Percentiles rank a stretch among this genome's conserved stretches.
phyloP scores from a whole-genome alignment of 2,329 filamentous ascomycete species.

The Colletotrichum phormii region DNA sequence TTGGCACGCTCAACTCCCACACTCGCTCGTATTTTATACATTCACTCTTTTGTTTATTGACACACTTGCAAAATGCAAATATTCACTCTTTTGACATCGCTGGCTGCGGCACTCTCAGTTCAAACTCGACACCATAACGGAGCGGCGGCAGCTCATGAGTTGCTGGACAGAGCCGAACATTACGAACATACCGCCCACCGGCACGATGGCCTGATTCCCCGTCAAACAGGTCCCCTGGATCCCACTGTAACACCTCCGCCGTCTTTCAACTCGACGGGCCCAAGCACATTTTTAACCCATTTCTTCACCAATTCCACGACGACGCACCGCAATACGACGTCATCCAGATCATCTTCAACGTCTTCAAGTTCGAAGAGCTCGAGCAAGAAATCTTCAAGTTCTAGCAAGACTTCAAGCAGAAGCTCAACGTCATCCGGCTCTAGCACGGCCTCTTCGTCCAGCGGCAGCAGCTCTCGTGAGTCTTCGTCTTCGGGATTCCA shows the following conservation, averaged over 20 bases:
- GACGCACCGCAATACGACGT: background rate
- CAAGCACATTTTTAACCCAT: constrained; percentile 7
- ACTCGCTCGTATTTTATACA: background rate
- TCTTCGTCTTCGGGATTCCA: background rate
- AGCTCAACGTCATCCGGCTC: background rate
- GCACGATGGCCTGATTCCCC: background rate
- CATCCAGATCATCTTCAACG: background rate
- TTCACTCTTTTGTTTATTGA: background rate
- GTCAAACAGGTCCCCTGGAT: background rate
- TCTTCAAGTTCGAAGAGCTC: constrained; percentile 1
- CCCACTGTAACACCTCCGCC: constrained; percentile 1
- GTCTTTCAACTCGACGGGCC: constrained; percentile 3
- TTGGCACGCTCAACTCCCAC: background rate
- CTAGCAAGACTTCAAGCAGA: background rate
- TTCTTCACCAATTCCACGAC: background rate
- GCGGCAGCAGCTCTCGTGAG: background rate
- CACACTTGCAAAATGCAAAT: background rate
- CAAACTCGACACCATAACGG: background rate
- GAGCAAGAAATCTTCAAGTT: background rate
- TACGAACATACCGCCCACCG: background rate
- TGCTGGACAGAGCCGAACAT: background rate
- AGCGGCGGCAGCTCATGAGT: background rate
- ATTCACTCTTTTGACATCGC: background rate
- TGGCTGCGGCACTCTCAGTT: background rate
- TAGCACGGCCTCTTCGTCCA: background rate